phyloP scores from a whole-genome alignment of 2,329 filamentous ascomycete species.

The Albifimbria verrucaria region DNA sequence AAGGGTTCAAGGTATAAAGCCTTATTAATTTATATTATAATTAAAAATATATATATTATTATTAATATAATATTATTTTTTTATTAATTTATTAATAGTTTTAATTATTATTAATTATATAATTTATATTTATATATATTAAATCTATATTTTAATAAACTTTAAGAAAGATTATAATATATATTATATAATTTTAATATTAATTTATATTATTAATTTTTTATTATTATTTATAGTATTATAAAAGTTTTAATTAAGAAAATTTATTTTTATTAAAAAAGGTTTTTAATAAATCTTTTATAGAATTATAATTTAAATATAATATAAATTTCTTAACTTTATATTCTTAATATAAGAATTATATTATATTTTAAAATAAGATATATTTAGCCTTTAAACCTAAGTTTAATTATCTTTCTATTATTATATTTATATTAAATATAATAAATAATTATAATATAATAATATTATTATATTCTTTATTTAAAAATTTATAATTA shows the following conservation, averaged over 20 bases:
- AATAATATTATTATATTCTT: conserved; percentile 1
- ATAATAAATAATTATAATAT: neutral
- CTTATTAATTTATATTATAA: too few relatives aligned
- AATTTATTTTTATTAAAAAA: neutral
- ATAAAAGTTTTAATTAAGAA: neutral
- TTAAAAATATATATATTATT: too few relatives aligned
- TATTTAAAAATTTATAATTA: neutral
- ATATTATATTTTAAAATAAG: too few relatives aligned
- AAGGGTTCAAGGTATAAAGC: too few relatives aligned
- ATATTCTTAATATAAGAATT: too few relatives aligned
- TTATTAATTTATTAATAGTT: neutral
- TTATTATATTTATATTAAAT: neutral
- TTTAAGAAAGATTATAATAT: too few relatives aligned
- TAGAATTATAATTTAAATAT: neutral
- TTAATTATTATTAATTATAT: neutral
- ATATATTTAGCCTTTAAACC: too few relatives aligned
- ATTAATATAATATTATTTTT: conserved; percentile 2
- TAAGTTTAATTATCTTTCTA: too few relatives aligned
- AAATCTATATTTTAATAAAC: too few relatives aligned
- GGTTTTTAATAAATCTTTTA: neutral
- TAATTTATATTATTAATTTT: neutral
- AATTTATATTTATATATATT: neutral
- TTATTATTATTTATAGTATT: neutral
- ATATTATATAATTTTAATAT: too few relatives aligned
- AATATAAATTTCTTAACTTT: neutral